A percentile compares a stretch with the other conserved stretches of the same genome.
phyloP scores from a whole-genome alignment of 2,329 filamentous ascomycete genomes.

The Pleoardoris graminearum region DNA sequence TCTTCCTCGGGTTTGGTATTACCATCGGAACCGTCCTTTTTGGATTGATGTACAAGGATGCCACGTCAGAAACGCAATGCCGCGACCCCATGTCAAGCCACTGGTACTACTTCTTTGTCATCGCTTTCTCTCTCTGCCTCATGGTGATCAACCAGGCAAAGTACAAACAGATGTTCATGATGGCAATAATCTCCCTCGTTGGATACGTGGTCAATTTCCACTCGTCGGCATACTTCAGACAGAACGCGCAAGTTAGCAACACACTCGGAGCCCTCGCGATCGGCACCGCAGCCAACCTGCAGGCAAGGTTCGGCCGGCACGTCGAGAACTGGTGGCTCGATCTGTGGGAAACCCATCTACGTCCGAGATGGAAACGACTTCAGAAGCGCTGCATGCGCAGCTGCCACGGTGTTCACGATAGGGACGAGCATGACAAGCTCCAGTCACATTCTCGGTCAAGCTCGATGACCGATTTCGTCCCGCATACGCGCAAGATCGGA shows the following conservation, averaged over 20 bases:
- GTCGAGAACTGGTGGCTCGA: constrained; percentile 61
- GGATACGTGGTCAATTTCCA: constrained; percentile 80
- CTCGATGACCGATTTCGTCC: constrained; percentile 27
- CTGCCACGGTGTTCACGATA: constrained; percentile 19
- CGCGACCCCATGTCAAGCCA: constrained; percentile 53
- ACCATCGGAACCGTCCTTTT: constrained; percentile 56
- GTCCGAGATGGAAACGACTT: constrained; percentile 42
- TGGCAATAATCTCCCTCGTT: constrained; percentile 72
- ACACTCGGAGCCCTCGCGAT: constrained; percentile 77
- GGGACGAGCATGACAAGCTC: constrained; percentile 19
- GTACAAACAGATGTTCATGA: constrained; percentile 75
- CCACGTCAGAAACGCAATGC: constrained; percentile 51
- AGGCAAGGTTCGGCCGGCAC: constrained; percentile 68
- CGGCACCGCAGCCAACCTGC: constrained; percentile 77
- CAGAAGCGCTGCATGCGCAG: constrained; percentile 31
- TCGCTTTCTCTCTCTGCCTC: constrained; percentile 72
- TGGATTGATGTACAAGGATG: constrained; percentile 53
- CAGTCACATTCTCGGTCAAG: constrained; percentile 26
- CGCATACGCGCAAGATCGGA: constrained; percentile 50
- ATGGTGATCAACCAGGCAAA: constrained; percentile 81
- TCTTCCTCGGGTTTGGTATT: constrained; percentile 57
- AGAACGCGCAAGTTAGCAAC: constrained; percentile 74
- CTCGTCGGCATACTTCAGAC: constrained; percentile 65
- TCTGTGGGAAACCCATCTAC: constrained; percentile 57
- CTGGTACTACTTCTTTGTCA: constrained; percentile 72